phyloP scores from a whole-genome alignment of 2,329 filamentous ascomycete species.

The Allantophomopsis lycopodina region DNA sequence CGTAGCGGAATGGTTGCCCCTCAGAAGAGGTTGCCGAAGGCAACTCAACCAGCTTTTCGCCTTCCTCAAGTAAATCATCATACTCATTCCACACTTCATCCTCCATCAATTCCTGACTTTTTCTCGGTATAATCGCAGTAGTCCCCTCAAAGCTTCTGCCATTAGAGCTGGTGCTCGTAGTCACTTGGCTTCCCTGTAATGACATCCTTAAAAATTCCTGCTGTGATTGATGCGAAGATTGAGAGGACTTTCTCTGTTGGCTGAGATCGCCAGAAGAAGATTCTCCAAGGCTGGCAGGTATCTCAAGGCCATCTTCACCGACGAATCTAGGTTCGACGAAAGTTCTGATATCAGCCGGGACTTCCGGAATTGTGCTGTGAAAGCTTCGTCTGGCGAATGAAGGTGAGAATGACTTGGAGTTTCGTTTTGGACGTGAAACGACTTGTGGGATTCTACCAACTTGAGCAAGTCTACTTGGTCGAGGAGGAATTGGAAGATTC shows the following conservation, averaged over 20 bases:
- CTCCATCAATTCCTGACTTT: slow-evolving; percentile 50
- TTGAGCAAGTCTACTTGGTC: slow-evolving; percentile 57
- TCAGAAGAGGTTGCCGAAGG: slow-evolving; percentile 41
- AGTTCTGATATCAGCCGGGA: neutral
- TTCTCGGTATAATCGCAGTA: slow-evolving; percentile 51
- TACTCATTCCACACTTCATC: slow-evolving; percentile 95
- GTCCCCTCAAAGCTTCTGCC: slow-evolving; percentile 41
- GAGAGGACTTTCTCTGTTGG: neutral
- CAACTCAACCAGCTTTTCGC: slow-evolving; percentile 28
- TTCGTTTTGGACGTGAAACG: slow-evolving; percentile 53
- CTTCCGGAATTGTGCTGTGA: slow-evolving; percentile 5
- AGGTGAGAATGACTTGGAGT: slow-evolving; percentile 72
- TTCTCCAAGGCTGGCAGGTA: neutral
- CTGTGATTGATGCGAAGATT: neutral
- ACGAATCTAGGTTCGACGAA: neutral
- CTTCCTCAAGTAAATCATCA: slow-evolving; percentile 71
- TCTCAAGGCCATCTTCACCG: neutral
- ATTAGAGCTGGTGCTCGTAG: slow-evolving; percentile 48
- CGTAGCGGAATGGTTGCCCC: slow-evolving; percentile 40
- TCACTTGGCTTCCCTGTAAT: slow-evolving; percentile 49
- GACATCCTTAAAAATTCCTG: slow-evolving; percentile 64
- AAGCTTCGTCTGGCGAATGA: slow-evolving; percentile 53
- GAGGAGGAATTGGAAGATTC: slow-evolving; percentile 3
- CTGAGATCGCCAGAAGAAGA: neutral
- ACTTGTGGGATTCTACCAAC: slow-evolving; percentile 81